phyloP scores from a whole-genome alignment of 2,329 filamentous ascomycete genomes.

The Xylaria sp. region DNA sequence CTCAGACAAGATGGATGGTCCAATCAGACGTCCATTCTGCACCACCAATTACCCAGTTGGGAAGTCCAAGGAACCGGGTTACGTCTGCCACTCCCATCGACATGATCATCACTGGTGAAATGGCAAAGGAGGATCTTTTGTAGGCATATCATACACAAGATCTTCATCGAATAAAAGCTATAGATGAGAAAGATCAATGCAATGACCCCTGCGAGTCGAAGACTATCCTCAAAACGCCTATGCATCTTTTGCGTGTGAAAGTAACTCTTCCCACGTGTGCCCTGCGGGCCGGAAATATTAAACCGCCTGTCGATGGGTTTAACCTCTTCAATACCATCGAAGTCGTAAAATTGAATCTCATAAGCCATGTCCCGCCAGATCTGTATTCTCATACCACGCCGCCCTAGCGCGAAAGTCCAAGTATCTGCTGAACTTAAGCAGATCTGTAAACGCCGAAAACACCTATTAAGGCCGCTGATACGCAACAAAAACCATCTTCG shows the following conservation, averaged over 20 bases:
- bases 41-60: slow-evolving; percentile 9
- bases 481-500: slow-evolving; percentile 3
- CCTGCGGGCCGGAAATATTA: neutral
- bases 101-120: neutral
- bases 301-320: slow-evolving; percentile 1
- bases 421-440: neutral
- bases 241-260: slow-evolving; percentile 6
- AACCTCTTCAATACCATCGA: slow-evolving; percentile 3
- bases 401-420: neutral
- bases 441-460: slow-evolving; percentile 1
- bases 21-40: slow-evolving; percentile 3
- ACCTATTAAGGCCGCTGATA: neutral
- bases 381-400: neutral
- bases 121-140: neutral
- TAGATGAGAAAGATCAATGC: neutral
- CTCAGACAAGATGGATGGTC: neutral
- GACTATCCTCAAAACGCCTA: slow-evolving; percentile 2
- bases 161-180: neutral
- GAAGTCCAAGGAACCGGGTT: slow-evolving; percentile 8
- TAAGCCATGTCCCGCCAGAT: slow-evolving; percentile 5
- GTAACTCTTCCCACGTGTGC: neutral
- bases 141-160: neutral
- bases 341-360: slow-evolving; percentile 13
- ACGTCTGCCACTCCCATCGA: no score
- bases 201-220: slow-evolving; percentile 1